phyloP scores from a whole-genome alignment of 345 rosid genomes.

The Eucalyptus regnans region DNA sequence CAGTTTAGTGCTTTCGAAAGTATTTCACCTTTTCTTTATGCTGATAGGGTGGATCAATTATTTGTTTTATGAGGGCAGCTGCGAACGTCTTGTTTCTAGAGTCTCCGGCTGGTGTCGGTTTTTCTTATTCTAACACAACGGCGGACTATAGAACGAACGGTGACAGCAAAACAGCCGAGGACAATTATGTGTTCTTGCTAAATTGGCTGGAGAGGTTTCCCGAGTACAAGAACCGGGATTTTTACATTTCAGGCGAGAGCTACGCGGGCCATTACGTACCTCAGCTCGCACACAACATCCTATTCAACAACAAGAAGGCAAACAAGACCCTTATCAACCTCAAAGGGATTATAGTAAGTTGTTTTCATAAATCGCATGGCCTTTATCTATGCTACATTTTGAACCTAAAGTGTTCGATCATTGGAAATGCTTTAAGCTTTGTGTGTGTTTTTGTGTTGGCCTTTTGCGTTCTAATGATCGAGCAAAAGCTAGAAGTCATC shows the following conservation, averaged over 20 bases:
- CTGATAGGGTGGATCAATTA: no score
- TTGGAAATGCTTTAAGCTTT: neutral
- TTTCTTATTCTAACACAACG: no score
- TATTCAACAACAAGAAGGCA: conserved; percentile 25
- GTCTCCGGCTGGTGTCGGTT: no score
- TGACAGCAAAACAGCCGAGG: no score
- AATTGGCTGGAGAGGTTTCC: no score
- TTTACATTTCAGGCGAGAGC: no score
- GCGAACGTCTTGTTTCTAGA: conserved; percentile 22
- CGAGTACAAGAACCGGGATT: no score
- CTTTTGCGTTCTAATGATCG: neutral
- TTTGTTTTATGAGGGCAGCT: conserved; percentile 5
- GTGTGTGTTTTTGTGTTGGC: neutral
- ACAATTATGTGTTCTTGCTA: no score
- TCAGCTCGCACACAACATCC: conserved; percentile 58
- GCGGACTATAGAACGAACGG: no score
- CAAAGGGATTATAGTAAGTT: conserved; percentile 6
- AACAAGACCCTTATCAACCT: conserved; percentile 11
- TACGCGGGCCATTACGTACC: conserved; percentile 66
- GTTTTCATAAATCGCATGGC: neutral
- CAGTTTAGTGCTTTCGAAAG: neutral
- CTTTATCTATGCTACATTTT: no score
- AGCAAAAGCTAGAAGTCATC: no score
- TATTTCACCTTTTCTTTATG: neutral
- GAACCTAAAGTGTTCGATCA: no score